A percentile compares a stretch with the other conserved stretches of the same genome.
Evolutionary conservation across 441 rosid genomes (phyloP).

Genomic region (Biscutella laevigata): DNA sequence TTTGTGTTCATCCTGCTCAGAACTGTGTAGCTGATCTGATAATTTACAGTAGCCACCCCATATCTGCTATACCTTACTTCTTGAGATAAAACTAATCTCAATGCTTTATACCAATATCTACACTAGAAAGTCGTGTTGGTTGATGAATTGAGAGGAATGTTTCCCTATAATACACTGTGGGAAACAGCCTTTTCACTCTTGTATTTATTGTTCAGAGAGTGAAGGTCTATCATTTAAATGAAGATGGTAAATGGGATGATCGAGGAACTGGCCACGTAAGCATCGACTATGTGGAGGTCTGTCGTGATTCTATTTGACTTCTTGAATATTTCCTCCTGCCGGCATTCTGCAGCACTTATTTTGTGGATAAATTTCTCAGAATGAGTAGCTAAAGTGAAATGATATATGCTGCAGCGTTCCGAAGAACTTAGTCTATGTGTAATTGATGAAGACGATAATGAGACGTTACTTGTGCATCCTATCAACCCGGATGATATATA

Average conservation of each 20-base stretch:
- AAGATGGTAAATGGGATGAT: constrained; percentile 98
- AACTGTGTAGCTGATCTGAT: neutral
- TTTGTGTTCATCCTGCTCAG: neutral
- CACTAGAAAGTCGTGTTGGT: neutral
- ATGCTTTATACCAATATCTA: neutral
- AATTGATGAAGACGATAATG: constrained; percentile 87
- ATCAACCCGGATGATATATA: constrained; percentile 83
- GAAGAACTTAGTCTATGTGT: constrained; percentile 83
- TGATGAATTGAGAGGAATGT: neutral
- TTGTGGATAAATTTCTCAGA: neutral
- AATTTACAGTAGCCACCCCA: neutral
- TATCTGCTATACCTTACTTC: neutral
- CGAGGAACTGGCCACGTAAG: constrained; percentile 96
- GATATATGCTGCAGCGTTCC: constrained; percentile 55
- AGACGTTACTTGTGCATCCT: constrained; percentile 80
- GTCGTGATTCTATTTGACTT: constrained; percentile 21
- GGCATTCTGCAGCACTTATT: constrained; percentile 9
- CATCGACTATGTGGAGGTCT: constrained; percentile 87
- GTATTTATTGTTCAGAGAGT: constrained; percentile 59
- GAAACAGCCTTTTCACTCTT: neutral
- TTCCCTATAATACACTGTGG: neutral
- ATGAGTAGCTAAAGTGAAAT: constrained; percentile 9
- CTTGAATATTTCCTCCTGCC: constrained; percentile 5
- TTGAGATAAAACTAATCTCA: neutral
- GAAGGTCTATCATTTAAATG: constrained; percentile 83